These are phyloP conservation scores for Psophocarpus tetragonolobus DNA, from an alignment of 306 rosid genomes.

Conservation along the genomic window DNA sequence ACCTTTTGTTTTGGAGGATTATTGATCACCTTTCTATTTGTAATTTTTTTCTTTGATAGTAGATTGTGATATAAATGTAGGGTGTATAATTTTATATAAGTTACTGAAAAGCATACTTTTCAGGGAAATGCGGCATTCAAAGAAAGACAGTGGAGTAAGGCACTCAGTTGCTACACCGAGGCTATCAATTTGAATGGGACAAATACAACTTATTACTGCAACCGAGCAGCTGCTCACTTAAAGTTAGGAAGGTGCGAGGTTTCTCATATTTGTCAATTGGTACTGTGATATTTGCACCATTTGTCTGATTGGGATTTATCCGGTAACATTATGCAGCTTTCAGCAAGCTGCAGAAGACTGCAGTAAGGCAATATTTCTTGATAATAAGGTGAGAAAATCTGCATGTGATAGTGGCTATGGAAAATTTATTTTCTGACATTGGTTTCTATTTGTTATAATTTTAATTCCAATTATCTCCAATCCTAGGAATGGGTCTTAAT, in stretches of 20 bases:
- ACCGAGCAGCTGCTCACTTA: constrained; percentile 85
- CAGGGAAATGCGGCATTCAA: constrained; percentile 93
- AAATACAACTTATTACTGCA: constrained; percentile 69
- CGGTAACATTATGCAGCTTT: constrained; percentile 56
- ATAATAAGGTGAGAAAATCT: constrained; percentile 71
- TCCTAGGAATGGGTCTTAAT: neutral
- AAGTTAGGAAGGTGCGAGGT: constrained; percentile 75
- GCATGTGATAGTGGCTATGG: neutral
- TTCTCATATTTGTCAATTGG: constrained; percentile 11
- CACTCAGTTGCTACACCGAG: constrained; percentile 70
- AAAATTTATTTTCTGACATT: neutral
- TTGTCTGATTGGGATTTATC: constrained; percentile 7
- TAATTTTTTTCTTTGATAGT: neutral
- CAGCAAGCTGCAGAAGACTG: constrained; percentile 92
- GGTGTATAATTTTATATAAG: neutral
- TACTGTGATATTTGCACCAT: neutral
- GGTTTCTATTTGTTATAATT: neutral
- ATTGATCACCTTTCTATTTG: neutral
- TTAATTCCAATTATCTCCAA: neutral
- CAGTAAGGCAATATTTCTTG: constrained; percentile 63
- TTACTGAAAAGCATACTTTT: constrained; percentile 7
- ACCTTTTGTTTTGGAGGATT: neutral
- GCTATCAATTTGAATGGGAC: constrained; percentile 69
- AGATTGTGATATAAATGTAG: neutral
- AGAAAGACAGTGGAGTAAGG: constrained; percentile 73